phyloP scores from a whole-genome alignment of 148 eudicot species.

The Rhododendron ferrugineum region DNA sequence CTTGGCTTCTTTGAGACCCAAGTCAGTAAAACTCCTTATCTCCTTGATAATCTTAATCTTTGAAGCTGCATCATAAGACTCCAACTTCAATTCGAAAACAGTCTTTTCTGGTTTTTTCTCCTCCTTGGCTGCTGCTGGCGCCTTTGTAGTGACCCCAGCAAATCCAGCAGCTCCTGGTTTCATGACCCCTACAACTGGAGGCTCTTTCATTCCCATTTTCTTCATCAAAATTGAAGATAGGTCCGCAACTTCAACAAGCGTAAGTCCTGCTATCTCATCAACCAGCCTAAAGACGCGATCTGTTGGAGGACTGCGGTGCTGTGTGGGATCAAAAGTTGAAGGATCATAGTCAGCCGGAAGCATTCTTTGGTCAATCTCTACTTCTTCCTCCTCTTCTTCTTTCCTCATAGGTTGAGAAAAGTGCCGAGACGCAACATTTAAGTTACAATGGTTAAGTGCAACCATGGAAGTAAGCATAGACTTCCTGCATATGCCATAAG shows the following conservation, averaged over 20 bases:
- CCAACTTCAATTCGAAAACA: conserved; percentile 83
- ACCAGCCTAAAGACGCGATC: conserved; percentile 83
- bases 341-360: conserved; percentile 94
- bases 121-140: conserved; percentile 41
- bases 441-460: conserved; percentile 15
- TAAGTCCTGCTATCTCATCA: conserved; percentile 68
- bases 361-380: conserved; percentile 75
- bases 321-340: conserved; percentile 69
- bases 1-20: conserved; percentile 94
- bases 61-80: conserved; percentile 68
- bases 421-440: conserved; percentile 28
- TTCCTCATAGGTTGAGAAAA: conserved; percentile 54
- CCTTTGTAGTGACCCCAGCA: conserved; percentile 39
- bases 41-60: conserved; percentile 90
- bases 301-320: conserved; percentile 74
- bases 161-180: conserved; percentile 69
- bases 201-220: conserved; percentile 68
- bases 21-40: conserved; percentile 65
- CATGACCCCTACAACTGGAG: conserved; percentile 72
- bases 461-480: conserved; percentile 17
- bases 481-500: conserved; percentile 36
- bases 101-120: conserved; percentile 68
- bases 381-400: conserved; percentile 57
- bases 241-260: conserved; percentile 59
- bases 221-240: conserved; percentile 62